Base-by-base conservation (phyloP, 2,329 filamentous ascomycete species). In the Ophidiomyces ophidiicola region DNA sequence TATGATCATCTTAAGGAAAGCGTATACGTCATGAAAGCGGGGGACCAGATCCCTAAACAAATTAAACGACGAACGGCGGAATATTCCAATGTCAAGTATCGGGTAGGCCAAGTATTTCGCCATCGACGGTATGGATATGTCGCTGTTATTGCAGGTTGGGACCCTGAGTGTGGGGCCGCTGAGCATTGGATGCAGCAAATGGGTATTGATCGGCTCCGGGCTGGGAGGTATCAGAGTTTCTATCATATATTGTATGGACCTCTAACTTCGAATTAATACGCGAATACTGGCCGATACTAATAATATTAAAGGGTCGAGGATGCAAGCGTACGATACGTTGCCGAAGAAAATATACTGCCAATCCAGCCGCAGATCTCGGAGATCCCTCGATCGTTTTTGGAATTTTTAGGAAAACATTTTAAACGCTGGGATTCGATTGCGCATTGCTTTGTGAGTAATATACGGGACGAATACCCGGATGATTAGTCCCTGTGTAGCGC, bases 121-220 rank as follows among this genome's bases (percentile, higher is more conserved):
- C 90, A 98, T 60, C 76, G 70, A 45, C 73, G 86, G 32, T 94
- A 90, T 56, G 66, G 71, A 14, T 94, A 88, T 56, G 67, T 78
- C 34, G 87, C 80, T 12, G 72, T 92, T 18, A 82, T 98, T 43
- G 83, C 81, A 10, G 87, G 87, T n/a, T 98, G 88, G 87, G 78
- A 82, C 49, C 60, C 61, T 18, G 67, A 69, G 46, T 80, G 70
- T 52, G 71, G 63, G 39, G 70, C 68, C 7, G 65, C 67, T 36
- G 76, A 78, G 48, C 68, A 67, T 44, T 81, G 70, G 78, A 79
- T 75, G 53, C 64, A 67, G 54, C 68, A 70, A 47, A 79, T 78
- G 70, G 63, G 67, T 32, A 74, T 82, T 6, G 76, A 80, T 56
- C 63, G 60, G 17, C 59, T 79, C 40, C 63, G 67, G n/a, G 62